These are phyloP conservation scores for Phalaenopsis aphrodite DNA, from an alignment of 106 monocot species.

Conservation along the genomic window DNA sequence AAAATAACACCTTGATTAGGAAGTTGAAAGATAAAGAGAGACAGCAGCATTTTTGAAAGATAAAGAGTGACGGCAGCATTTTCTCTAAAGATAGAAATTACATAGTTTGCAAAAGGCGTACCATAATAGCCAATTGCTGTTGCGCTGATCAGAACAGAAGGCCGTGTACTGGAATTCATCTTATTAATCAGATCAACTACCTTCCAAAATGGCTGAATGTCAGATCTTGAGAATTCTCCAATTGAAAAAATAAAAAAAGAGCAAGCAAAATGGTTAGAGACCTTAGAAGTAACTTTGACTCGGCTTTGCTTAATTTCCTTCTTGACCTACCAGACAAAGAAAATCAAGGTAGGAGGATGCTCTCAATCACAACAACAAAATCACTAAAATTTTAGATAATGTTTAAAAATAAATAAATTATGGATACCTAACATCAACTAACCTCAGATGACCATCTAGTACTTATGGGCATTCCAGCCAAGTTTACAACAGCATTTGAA, in stretches of 20 bases:
- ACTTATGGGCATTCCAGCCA: constrained; percentile 85
- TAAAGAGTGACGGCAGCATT: background rate
- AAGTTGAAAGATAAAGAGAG: background rate
- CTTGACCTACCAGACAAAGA: constrained; percentile 47
- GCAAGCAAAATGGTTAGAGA: constrained; percentile 5
- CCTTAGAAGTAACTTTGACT: constrained; percentile 55
- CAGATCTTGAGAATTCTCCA: background rate
- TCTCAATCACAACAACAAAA: background rate
- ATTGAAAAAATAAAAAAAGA: background rate
- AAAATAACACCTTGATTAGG: background rate
- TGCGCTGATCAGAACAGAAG: constrained; percentile 86
- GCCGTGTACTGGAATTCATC: constrained; percentile 28
- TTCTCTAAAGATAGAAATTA: background rate
- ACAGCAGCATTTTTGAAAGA: background rate
- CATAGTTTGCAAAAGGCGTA: constrained; percentile 13
- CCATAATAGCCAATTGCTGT: constrained; percentile 95
- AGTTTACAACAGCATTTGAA: constrained; percentile 77
- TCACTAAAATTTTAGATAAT: background rate
- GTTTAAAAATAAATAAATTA: background rate
- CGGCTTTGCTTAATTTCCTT: constrained; percentile 85
- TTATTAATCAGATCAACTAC: constrained; percentile 67
- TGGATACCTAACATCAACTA: constrained; percentile 3
- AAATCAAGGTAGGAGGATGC: background rate
- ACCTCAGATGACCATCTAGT: constrained; percentile 91
- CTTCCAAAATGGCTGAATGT: constrained; percentile 20